Base-by-base conservation (phyloP, 495 filamentous ascomycete species). In the Pyrenula massariospora region DNA sequence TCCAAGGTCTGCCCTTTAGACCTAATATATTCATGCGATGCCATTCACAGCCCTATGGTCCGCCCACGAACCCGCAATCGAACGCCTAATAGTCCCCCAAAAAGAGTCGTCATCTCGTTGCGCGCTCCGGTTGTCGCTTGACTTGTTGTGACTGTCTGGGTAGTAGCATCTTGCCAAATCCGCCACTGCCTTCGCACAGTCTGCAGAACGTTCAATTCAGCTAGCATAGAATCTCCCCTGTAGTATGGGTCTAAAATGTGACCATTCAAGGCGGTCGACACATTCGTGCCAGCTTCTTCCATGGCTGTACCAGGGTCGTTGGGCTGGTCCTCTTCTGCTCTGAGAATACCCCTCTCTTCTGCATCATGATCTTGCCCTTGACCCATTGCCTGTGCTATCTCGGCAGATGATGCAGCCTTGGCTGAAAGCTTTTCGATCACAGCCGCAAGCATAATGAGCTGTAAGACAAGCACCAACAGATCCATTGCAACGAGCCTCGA, bases 271-370 rank as follows among this genome's bases (percentile, higher is more conserved):
- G n/a, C 19, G 5, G n/a, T 24, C n/a, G 19, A 8, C 8, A 20
- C 50, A 20, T 20, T 24, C 50, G n/a, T 19, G 50, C 22, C 10
- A 10, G n/a, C 19, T 5, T 10, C 20, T 20, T 8, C 19, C 19
- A 19, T 19, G 8, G 50, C 5, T 8, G 8, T 19, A 10, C 20
- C 50, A 24, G 8, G 50, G 5, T 20, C 19, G 5, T 20, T 19
- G 5, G n/a, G 10, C 8, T 19, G 50, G 19, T 20, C n/a, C 8
- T 24, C 22, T 24, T 52, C 8, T 10, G 8, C n/a, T 20, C 84
- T 74, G 22, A 82, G 65, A 22, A 91, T 69, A 2, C 89, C 88
- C n/a, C 85, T 79, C 66, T 94, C 89, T 67, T 95, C 90, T 1
- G 86, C 77, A 68, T 94, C 89, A 62, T 83, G 77, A 61, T 91